Conservation (phyloP, 225 moss, liverwort and hornwort species). For the Marchantia polymorpha region DNA sequence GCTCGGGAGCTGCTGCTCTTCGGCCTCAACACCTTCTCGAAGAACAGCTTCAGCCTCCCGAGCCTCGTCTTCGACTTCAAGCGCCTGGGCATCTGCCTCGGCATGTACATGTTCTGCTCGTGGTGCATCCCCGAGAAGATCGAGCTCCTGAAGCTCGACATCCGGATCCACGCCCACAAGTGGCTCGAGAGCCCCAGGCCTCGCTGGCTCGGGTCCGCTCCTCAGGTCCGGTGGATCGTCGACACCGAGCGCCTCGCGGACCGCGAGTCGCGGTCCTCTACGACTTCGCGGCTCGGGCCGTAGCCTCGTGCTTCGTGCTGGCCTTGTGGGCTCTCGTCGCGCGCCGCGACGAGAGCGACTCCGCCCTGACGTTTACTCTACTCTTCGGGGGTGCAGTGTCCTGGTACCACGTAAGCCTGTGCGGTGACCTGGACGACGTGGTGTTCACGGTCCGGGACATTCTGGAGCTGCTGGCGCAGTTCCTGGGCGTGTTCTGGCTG, state of each 20-base stretch:
- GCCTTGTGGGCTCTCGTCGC: not conserved
- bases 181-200: constrained; percentile 9
- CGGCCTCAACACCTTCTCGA: constrained; percentile 1
- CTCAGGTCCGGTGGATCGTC: constrained; percentile 7
- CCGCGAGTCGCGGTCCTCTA: constrained; percentile 9
- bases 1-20: constrained; percentile 6
- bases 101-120: constrained; percentile 9
- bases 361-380: not conserved
- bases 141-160: not conserved
- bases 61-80: not conserved
- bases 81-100: not conserved
- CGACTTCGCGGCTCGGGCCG: not conserved
- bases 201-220: not conserved
- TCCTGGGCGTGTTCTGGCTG: constrained; percentile 11
- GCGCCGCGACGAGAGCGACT: no score
- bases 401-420: constrained; percentile 13
- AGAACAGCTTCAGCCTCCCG: not conserved
- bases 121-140: constrained; percentile 12
- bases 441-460: constrained; percentile 3
- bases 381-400: not conserved
- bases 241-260: constrained; percentile 10
- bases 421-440: constrained; percentile 12
- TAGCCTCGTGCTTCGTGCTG: constrained; percentile 7
- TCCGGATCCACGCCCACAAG: not conserved
- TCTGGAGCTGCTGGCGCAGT: constrained; percentile 4